Conservation (phyloP, 1,284 basidiomycete genomes). For the Leccinum subfulvum region DNA sequence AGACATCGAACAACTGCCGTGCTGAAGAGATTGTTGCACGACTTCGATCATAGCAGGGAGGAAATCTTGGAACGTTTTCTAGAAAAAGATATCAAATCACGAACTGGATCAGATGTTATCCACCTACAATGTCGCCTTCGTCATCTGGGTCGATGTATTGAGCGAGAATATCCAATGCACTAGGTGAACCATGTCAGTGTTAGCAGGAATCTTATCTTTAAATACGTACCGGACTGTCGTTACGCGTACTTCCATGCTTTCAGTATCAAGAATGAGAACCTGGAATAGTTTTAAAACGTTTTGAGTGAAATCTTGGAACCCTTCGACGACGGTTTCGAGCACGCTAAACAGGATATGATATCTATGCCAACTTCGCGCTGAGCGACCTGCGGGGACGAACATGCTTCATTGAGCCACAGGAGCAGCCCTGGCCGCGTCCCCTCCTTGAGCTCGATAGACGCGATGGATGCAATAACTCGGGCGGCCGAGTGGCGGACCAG, state of each 20-base stretch:
- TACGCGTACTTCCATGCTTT: conserved; percentile 88
- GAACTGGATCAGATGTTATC: neutral
- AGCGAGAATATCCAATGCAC: conserved; percentile 88
- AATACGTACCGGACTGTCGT: conserved; percentile 74
- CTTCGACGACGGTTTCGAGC: conserved; percentile 89
- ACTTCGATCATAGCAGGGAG: conserved; percentile 91
- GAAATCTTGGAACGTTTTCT: conserved; percentile 89
- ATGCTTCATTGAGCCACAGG: conserved; percentile 84
- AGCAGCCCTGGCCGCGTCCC: conserved; percentile 88
- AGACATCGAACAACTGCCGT: conserved; percentile 91
- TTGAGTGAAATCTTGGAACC: conserved; percentile 76
- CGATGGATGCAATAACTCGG: conserved; percentile 92
- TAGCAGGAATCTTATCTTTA: neutral
- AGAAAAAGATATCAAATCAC: conserved; percentile 6
- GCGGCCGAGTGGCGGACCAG: conserved; percentile 89
- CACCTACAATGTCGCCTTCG: conserved; percentile 80
- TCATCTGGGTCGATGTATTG: conserved; percentile 92
- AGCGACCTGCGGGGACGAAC: conserved; percentile 63
- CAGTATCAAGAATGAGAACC: conserved; percentile 79
- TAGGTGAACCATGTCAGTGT: conserved; percentile 29
- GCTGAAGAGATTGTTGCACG: conserved; percentile 81
- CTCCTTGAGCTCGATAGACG: conserved; percentile 82
- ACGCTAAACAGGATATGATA: conserved; percentile 87
- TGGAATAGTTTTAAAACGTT: conserved; percentile 85
- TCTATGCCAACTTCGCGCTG: conserved; percentile 83